Conservation (phyloP, 1,284 basidiomycete genomes). For the Leccinum variabile region DNA sequence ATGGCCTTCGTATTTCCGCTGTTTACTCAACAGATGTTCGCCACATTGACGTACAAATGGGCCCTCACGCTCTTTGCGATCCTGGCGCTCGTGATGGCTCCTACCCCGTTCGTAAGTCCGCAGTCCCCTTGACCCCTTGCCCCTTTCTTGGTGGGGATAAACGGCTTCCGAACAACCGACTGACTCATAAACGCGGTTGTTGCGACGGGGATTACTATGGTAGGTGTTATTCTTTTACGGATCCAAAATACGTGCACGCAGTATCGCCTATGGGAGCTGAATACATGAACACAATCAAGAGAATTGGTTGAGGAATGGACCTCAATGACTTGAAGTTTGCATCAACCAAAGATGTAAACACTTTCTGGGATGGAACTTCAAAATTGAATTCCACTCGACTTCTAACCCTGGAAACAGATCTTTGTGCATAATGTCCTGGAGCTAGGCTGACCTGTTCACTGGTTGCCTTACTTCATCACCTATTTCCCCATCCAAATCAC, state of each 20-base stretch:
- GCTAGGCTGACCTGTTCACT: too few species aligned
- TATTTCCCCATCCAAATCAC: too few species aligned
- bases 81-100: constrained; percentile 57
- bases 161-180: not conserved
- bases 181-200: not conserved
- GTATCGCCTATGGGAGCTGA: constrained; percentile 46
- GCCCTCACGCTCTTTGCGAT: constrained; percentile 65
- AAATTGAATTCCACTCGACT: too few species aligned
- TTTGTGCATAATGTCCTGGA: too few species aligned
- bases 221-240: constrained; percentile 25
- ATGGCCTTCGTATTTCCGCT: constrained; percentile 61
- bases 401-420: too few species aligned
- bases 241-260: constrained; percentile 51
- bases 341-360: too few species aligned
- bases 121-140: not conserved
- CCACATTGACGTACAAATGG: constrained; percentile 62
- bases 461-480: too few species aligned
- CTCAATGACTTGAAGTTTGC: too few species aligned
- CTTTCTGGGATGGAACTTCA: too few species aligned
- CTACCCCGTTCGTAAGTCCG: constrained; percentile 61
- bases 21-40: constrained; percentile 63
- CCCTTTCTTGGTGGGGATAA: not conserved
- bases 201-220: not conserved
- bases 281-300: too few species aligned
- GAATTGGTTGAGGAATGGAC: too few species aligned